Conservation (phyloP, 192 early-diverging fungal genomes). For the Backusella mclennaniae region DNA sequence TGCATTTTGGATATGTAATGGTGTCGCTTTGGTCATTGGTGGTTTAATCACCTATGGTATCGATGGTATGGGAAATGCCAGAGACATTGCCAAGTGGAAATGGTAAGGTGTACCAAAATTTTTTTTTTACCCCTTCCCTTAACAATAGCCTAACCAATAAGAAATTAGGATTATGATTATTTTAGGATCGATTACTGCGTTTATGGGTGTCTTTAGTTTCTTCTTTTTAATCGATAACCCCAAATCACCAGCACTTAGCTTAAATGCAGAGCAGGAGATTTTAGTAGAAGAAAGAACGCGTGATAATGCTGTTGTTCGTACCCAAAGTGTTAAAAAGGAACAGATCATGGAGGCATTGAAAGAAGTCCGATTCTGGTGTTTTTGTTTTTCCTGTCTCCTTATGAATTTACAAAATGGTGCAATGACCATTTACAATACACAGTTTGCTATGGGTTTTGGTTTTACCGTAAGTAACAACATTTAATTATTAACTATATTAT, state of each 20-base stretch:
- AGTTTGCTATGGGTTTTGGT: conserved; percentile 21
- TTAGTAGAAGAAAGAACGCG: conserved; percentile 16
- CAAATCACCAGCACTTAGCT: not conserved
- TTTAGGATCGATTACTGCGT: conserved; percentile 19
- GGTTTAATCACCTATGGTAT: conserved; percentile 29
- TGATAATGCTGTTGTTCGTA: conserved; percentile 26
- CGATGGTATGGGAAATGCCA: conserved; percentile 14
- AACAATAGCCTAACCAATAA: not conserved
- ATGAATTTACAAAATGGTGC: conserved; percentile 28
- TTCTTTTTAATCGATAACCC: conserved; percentile 29
- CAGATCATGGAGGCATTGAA: conserved; percentile 26
- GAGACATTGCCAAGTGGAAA: conserved; percentile 19
- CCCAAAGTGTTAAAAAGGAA: conserved; percentile 11
- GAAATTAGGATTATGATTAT: conserved; percentile 29
- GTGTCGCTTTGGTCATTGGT: conserved; percentile 24
- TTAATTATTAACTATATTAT: not conserved
- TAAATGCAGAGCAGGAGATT: not conserved
- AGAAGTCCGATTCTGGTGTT: conserved; percentile 23
- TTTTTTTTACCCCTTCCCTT: not conserved
- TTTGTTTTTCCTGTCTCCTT: conserved; percentile 6
- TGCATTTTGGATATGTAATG: conserved; percentile 19
- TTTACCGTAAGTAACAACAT: conserved; percentile 15
- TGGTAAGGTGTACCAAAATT: conserved; percentile 13
- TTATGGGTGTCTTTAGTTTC: conserved; percentile 20
- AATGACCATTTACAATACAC: conserved; percentile 12